Conservation (phyloP, 345 rosid genomes). For the Brassica cretica region DNA sequence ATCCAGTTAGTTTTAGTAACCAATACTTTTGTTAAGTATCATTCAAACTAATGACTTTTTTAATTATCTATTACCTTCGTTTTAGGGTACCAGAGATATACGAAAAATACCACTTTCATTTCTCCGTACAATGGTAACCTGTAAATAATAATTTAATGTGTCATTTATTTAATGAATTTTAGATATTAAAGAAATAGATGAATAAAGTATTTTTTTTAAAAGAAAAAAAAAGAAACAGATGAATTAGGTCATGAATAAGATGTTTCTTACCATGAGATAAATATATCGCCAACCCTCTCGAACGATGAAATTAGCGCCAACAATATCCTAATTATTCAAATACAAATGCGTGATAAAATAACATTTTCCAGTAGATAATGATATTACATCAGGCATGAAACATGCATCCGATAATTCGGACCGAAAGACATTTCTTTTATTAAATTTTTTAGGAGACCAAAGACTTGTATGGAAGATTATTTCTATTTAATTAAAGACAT, state of each 20-base stretch:
- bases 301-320: slow-evolving; percentile 67
- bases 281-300: slow-evolving; percentile 68
- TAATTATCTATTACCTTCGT: slow-evolving; percentile 52
- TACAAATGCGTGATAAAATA: neutral
- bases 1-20: neutral
- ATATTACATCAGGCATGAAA: neutral
- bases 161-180: neutral
- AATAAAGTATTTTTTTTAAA: neutral
- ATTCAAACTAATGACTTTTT: neutral
- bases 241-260: slow-evolving; percentile 6
- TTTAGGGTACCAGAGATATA: slow-evolving; percentile 91
- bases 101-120: slow-evolving; percentile 65
- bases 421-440: slow-evolving; percentile 5
- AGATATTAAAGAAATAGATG: neutral
- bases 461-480: slow-evolving; percentile 3
- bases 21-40: neutral
- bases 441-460: neutral
- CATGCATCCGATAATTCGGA: slow-evolving; percentile 18
- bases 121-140: slow-evolving; percentile 93
- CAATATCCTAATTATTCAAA: slow-evolving; percentile 61
- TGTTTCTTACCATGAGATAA: slow-evolving; percentile 66
- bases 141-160: slow-evolving; percentile 5
- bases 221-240: neutral
- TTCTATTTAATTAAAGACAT: neutral
- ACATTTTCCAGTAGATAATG: neutral